These are phyloP conservation scores for Nitzschia sp. DNA, from an alignment of 108 stramenopile species.

Conservation along the genomic window DNA sequence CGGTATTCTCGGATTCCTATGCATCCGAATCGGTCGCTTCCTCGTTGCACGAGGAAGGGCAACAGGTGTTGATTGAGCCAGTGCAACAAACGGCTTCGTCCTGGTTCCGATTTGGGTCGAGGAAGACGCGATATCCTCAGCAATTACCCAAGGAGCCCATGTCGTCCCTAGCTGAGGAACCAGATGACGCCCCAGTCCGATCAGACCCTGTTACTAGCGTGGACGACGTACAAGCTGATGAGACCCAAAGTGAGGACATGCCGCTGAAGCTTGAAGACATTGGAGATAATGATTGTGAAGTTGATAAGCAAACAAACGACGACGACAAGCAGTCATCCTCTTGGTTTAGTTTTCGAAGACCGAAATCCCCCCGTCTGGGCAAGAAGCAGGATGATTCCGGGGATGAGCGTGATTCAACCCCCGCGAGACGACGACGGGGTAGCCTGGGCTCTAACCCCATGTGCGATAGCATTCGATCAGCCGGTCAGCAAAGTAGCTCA, in stretches of 20 bases:
- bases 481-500: constrained; percentile 4
- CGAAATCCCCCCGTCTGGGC: constrained; percentile 11
- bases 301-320: not conserved
- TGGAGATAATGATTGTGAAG: not conserved
- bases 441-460: not conserved
- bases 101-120: constrained; percentile 42
- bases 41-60: constrained; percentile 16
- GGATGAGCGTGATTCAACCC: constrained; percentile 9
- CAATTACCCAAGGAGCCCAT: constrained; percentile 16
- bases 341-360: constrained; percentile 21
- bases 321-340: constrained; percentile 10
- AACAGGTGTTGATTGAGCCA: not conserved
- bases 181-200: constrained; percentile 10
- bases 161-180: constrained; percentile 23
- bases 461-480: not conserved
- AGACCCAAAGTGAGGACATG: not conserved
- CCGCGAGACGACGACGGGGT: not conserved
- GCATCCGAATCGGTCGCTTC: constrained; percentile 31
- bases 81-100: constrained; percentile 13
- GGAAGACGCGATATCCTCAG: not conserved
- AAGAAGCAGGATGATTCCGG: not conserved
- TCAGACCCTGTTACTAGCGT: not conserved
- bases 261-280: not conserved
- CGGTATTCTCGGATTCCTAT: constrained; percentile 17
- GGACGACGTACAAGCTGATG: not conserved